Percentiles rank a stretch among this genome's conserved stretches.
Conservation (phyloP, 2,329 filamentous ascomycete species). For the Trichoderma sp. region DNA sequence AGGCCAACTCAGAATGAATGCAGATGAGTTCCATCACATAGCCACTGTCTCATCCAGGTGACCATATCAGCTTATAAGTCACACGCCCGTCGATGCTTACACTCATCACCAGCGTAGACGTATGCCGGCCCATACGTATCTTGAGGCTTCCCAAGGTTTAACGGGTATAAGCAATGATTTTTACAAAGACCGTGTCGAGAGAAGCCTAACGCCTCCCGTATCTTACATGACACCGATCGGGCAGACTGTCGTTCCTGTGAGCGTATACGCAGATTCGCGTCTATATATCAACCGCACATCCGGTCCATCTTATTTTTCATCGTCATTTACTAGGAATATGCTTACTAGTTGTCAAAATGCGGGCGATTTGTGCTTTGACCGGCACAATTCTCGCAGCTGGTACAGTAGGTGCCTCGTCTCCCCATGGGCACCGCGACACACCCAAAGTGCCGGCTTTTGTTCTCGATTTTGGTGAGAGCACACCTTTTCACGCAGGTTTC, state of each 20-base stretch:
- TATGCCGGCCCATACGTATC: not conserved
- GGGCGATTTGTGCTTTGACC: not conserved
- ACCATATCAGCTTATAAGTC: not conserved
- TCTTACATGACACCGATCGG: not conserved
- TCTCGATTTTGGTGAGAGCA: conserved; percentile 8
- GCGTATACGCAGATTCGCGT: not conserved
- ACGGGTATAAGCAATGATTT: not conserved
- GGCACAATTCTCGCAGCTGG: not conserved
- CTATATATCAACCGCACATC: not conserved
- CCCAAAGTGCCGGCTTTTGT: conserved; percentile 9
- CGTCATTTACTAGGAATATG: too few relatives aligned
- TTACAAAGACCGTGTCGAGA: not conserved
- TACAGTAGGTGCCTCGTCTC: not conserved
- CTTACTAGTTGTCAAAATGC: not conserved
- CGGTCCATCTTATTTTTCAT: not conserved
- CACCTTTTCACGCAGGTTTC: not conserved
- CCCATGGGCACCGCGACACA: not conserved
- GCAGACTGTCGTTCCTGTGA: not conserved
- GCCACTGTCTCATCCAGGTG: not conserved
- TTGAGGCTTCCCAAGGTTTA: not conserved
- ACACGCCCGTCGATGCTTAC: not conserved
- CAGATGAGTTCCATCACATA: too few relatives aligned
- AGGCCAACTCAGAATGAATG: not conserved
- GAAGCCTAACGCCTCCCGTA: not conserved
- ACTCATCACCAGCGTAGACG: not conserved